Conservation (phyloP, 2,329 filamentous ascomycete species). For the Aspergillus felis region DNA sequence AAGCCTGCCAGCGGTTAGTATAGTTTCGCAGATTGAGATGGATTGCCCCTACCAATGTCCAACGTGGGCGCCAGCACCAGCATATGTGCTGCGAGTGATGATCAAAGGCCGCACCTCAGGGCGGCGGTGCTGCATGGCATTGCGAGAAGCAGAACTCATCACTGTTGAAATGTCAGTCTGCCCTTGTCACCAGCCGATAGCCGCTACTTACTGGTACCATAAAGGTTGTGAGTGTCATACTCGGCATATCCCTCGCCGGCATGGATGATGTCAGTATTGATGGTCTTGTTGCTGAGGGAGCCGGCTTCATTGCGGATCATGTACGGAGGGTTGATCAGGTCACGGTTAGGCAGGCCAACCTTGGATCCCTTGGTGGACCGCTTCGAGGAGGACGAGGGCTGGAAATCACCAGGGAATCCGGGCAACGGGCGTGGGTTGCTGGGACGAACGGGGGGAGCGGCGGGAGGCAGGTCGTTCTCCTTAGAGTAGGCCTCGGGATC, state of each 20-base stretch:
- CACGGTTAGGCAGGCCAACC: constrained; percentile 59
- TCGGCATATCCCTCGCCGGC: constrained; percentile 59
- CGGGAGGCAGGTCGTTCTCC: constrained; percentile 50
- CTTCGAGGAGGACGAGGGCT: constrained; percentile 45
- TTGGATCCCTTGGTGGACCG: constrained; percentile 31
- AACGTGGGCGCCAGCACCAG: constrained; percentile 61
- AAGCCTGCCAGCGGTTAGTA: constrained; percentile 38
- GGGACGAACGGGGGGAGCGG: constrained; percentile 59
- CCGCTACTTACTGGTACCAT: constrained; percentile 54
- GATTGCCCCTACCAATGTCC: constrained; percentile 49
- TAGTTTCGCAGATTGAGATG: constrained; percentile 19
- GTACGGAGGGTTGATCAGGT: constrained; percentile 64
- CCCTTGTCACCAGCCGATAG: no score
- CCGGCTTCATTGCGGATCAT: constrained; percentile 61
- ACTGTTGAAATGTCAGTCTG: constrained; percentile 32
- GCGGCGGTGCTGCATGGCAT: constrained; percentile 63
- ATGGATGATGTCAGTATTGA: constrained; percentile 65
- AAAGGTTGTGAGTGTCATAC: constrained; percentile 75
- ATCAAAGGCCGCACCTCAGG: constrained; percentile 64
- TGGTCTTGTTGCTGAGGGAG: constrained; percentile 52
- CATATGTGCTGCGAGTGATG: constrained; percentile 73
- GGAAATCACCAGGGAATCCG: constrained; percentile 65
- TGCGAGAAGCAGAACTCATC: constrained; percentile 65
- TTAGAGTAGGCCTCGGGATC: constrained; percentile 50
- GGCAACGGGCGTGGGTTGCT: constrained; percentile 60